phyloP scores from a whole-genome alignment of 768 basidiomycete species.

The Boletus reticulatus region DNA sequence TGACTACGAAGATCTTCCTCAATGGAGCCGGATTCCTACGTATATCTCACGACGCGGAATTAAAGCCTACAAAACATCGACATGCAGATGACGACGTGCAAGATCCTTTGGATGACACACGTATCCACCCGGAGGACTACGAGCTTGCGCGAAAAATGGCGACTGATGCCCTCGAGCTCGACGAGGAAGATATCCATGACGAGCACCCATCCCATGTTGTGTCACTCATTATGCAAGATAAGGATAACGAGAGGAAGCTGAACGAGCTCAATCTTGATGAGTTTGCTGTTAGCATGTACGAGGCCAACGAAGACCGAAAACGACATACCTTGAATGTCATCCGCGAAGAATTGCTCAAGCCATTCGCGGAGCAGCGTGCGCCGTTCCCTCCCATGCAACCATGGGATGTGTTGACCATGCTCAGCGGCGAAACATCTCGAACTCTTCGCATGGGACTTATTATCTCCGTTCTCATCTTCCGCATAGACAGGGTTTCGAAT shows the following conservation, averaged over 20 bases:
- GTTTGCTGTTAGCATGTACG: slow-evolving; percentile 89
- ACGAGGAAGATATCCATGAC: slow-evolving; percentile 93
- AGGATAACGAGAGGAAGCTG: slow-evolving; percentile 74
- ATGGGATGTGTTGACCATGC: slow-evolving; percentile 91
- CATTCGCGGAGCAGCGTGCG: slow-evolving; percentile 74
- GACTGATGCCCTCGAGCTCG: slow-evolving; percentile 93
- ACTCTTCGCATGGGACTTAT: slow-evolving; percentile 80
- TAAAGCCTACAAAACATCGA: slow-evolving; percentile 58
- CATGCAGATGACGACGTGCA: slow-evolving; percentile 63
- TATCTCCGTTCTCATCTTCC: slow-evolving; percentile 69
- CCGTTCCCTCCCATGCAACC: slow-evolving; percentile 61
- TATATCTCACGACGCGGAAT: slow-evolving; percentile 71
- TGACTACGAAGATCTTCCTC: slow-evolving; percentile 86
- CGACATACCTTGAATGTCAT: slow-evolving; percentile 89
- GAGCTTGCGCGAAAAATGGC: slow-evolving; percentile 99
- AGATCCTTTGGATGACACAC: slow-evolving; percentile 92
- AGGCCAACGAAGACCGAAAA: slow-evolving; percentile 81
- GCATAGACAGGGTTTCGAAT: slow-evolving; percentile 41
- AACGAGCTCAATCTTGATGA: slow-evolving; percentile 93
- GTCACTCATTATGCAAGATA: slow-evolving; percentile 79
- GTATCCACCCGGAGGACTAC: slow-evolving; percentile 97
- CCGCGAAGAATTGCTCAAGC: slow-evolving; percentile 76
- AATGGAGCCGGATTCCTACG: slow-evolving; percentile 92
- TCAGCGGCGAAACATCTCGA: slow-evolving; percentile 84
- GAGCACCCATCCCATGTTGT: slow-evolving; percentile 92